phyloP scores from a whole-genome alignment of 306 rosid genomes.

The Casuarina cunninghamiana region DNA sequence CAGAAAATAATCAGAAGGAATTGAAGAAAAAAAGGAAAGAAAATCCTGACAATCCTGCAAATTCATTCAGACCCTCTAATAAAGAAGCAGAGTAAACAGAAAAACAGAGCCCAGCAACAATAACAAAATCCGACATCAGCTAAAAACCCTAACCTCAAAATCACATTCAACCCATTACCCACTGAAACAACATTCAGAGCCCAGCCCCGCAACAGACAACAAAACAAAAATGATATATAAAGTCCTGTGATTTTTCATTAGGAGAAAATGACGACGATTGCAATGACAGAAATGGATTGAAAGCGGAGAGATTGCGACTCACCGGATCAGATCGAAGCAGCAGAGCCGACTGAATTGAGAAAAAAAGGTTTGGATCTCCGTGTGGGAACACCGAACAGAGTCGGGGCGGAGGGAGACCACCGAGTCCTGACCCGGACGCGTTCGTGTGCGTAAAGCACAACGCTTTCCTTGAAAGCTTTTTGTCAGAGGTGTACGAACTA shows the following conservation, averaged over 20 bases:
- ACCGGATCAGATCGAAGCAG: conserved; percentile 1
- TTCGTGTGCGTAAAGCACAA: neutral
- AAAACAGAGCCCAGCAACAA: neutral
- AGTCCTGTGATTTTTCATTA: neutral
- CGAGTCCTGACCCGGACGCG: neutral
- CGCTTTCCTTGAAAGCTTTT: neutral
- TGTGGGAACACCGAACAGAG: neutral
- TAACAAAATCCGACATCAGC: conserved; percentile 7
- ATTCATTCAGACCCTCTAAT: neutral
- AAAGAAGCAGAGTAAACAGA: neutral
- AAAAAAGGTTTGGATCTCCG: neutral
- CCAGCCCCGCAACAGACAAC: neutral
- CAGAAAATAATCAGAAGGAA: neutral
- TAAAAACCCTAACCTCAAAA: conserved; percentile 26
- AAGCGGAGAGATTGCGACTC: neutral
- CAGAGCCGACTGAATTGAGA: neutral
- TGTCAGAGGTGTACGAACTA: neutral
- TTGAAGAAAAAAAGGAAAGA: too few relatives aligned
- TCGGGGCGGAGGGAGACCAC: neutral
- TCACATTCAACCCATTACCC: neutral
- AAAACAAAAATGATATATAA: neutral
- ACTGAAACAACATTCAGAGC: neutral
- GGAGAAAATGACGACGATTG: neutral
- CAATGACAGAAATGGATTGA: neutral
- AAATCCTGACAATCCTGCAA: neutral